A percentile compares a stretch with the other conserved stretches of the same genome.
Conservation (phyloP, 2,329 filamentous ascomycete species). For the Plectosphaerella plurivora region DNA sequence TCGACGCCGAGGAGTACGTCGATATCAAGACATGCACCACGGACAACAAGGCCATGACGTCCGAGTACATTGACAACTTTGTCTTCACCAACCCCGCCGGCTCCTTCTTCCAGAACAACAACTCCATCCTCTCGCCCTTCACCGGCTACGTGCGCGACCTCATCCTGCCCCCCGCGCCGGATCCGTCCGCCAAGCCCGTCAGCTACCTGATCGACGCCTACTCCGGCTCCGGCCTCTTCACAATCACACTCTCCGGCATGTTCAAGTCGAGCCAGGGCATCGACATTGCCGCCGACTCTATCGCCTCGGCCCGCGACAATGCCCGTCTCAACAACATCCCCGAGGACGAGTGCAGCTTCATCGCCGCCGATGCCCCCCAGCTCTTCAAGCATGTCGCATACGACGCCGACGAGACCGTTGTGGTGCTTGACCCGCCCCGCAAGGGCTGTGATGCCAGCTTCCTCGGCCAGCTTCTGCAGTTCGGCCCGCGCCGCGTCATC, state of each 20-base stretch:
- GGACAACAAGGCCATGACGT: slow-evolving; percentile 74
- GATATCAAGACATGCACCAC: slow-evolving; percentile 89
- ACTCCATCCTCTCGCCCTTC: slow-evolving; percentile 86
- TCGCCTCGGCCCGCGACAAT: slow-evolving; percentile 74
- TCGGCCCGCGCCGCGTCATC: slow-evolving; percentile 73
- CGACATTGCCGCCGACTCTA: slow-evolving; percentile 78
- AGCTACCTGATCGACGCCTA: slow-evolving; percentile 96
- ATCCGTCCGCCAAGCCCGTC: slow-evolving; percentile 38
- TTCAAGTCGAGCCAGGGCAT: slow-evolving; percentile 86
- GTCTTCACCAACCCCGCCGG: slow-evolving; percentile 88
- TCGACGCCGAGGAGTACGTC: slow-evolving; percentile 55
- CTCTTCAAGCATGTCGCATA: slow-evolving; percentile 76
- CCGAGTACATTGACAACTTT: slow-evolving; percentile 83
- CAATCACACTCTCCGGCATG: slow-evolving; percentile 80
- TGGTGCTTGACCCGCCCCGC: slow-evolving; percentile 94
- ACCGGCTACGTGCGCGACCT: slow-evolving; percentile 81
- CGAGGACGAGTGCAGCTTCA: slow-evolving; percentile 68
- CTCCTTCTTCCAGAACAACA: slow-evolving; percentile 99
- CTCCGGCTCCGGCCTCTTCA: slow-evolving; percentile 95
- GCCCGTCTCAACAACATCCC: slow-evolving; percentile 70
- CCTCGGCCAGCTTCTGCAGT: slow-evolving; percentile 72
- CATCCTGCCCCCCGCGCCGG: slow-evolving; percentile 53
- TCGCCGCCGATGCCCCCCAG: slow-evolving; percentile 79
- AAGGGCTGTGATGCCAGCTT: slow-evolving; percentile 92
- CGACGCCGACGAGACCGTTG: slow-evolving; percentile 74